Percentiles rank a stretch among this genome's conserved stretches.
Evolutionary conservation across 2,329 filamentous ascomycete genomes (phyloP).

Genomic region (Pseudogymnoascus sp.): DNA sequence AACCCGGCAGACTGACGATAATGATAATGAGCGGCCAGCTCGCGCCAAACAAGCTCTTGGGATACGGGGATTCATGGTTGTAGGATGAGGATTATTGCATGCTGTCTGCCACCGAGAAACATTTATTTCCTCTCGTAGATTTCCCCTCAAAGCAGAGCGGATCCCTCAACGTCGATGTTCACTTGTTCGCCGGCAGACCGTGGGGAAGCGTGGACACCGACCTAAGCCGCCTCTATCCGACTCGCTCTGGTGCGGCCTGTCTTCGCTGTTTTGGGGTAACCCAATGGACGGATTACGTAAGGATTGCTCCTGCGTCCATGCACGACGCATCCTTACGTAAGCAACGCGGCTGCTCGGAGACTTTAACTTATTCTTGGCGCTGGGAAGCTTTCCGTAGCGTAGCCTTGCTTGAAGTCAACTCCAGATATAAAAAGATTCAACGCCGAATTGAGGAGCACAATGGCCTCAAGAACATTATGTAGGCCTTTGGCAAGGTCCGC

Average conservation of each 20-base stretch:
- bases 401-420: constrained; percentile 5
- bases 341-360: not conserved
- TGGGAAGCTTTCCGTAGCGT: constrained; percentile 6
- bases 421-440: constrained; percentile 2
- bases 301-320: not conserved
- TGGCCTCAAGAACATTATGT: constrained; percentile 20
- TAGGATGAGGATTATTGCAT: constrained; percentile 7
- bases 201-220: constrained; percentile 6
- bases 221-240: constrained; percentile 6
- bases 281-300: constrained; percentile 6
- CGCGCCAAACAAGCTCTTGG: constrained; percentile 4
- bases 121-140: constrained; percentile 4
- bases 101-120: constrained; percentile 3
- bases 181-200: constrained; percentile 2
- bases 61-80: constrained; percentile 8
- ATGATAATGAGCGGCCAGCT: constrained; percentile 5
- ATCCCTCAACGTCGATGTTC: constrained; percentile 5
- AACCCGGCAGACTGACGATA: constrained; percentile 8
- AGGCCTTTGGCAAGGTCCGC: constrained; percentile 17
- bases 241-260: not conserved
- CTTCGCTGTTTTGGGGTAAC: not conserved
- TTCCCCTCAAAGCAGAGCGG: constrained; percentile 9
- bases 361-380: not conserved
- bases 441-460: constrained; percentile 12
- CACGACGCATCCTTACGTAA: not conserved